These are phyloP conservation scores for Yarrowia alimentaria DNA, from an alignment of 805 yeast genomes.

Conservation along the genomic window DNA sequence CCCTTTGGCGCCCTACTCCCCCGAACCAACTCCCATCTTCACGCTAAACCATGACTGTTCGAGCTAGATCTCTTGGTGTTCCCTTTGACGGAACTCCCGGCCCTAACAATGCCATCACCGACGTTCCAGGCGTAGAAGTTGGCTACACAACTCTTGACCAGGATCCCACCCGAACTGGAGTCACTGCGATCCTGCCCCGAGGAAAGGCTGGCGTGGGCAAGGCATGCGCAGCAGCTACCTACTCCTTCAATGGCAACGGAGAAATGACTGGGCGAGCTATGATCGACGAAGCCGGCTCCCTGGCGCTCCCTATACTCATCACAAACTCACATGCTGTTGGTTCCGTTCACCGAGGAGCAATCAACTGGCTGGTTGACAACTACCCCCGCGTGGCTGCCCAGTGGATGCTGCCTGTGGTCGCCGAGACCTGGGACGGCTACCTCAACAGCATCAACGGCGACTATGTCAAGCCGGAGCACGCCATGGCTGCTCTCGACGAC, in stretches of 20 bases:
- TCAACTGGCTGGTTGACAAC: slow-evolving; percentile 8
- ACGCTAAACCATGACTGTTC: too few relatives aligned
- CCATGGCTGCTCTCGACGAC: background rate
- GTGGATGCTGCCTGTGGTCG: slow-evolving; percentile 18
- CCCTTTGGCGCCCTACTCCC: too few relatives aligned
- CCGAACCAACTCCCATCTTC: too few relatives aligned
- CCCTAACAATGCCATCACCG: slow-evolving; percentile 7
- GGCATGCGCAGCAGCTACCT: slow-evolving; percentile 12
- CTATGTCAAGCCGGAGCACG: slow-evolving; percentile 15
- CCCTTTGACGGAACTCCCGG: slow-evolving; percentile 7
- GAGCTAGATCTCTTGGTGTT: background rate
- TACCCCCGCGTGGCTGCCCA: slow-evolving; percentile 9
- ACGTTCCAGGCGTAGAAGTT: slow-evolving; percentile 7
- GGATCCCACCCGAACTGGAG: slow-evolving; percentile 2
- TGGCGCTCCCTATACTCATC: slow-evolving; percentile 3
- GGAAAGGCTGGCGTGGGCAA: slow-evolving; percentile 10
- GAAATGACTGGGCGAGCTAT: slow-evolving; percentile 9
- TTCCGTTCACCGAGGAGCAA: slow-evolving; percentile 1
- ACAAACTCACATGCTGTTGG: slow-evolving; percentile 9
- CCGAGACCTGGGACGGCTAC: slow-evolving; percentile 23
- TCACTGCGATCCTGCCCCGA: slow-evolving; percentile 12
- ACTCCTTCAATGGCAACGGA: slow-evolving; percentile 18
- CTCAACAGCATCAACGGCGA: slow-evolving; percentile 17
- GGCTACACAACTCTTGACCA: slow-evolving; percentile 1
- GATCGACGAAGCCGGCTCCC: slow-evolving; percentile 18